phyloP scores from a whole-genome alignment of 2,329 filamentous ascomycete genomes.

The Colletotrichum viniferum region DNA sequence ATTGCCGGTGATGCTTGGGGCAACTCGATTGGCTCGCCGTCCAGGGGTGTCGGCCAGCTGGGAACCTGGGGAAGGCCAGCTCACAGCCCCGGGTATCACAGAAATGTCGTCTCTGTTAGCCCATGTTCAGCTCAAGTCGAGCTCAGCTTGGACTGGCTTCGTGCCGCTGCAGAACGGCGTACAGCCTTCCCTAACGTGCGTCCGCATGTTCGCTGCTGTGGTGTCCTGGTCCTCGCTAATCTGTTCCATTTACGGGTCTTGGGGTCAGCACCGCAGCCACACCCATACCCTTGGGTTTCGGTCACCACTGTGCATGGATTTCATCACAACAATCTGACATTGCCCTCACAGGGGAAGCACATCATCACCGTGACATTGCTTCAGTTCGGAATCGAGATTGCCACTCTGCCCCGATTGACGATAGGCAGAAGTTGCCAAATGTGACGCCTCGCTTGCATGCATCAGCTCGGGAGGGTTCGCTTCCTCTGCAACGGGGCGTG shows the following conservation, averaged over 20 bases:
- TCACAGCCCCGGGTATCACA: not conserved
- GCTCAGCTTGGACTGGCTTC: not conserved
- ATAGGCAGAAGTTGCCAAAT: not conserved
- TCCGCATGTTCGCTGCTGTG: constrained; percentile 1
- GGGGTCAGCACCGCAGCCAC: constrained; percentile 6
- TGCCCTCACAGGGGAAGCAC: not conserved
- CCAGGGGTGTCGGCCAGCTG: not conserved
- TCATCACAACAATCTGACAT: not conserved
- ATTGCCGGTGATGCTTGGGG: not conserved
- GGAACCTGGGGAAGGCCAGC: not conserved
- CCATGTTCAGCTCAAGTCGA: not conserved
- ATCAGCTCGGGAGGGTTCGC: not conserved
- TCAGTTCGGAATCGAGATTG: not conserved
- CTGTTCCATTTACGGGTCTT: constrained; percentile 18
- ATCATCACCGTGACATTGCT: not conserved
- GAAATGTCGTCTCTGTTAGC: not conserved
- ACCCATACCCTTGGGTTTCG: not conserved
- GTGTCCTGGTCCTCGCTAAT: constrained; percentile 19
- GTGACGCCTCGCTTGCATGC: not conserved
- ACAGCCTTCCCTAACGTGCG: not conserved
- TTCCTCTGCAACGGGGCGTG: not conserved
- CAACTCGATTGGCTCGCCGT: not conserved
- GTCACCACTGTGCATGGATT: not conserved
- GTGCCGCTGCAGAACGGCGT: not conserved
- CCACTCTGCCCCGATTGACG: not conserved